Conservation (phyloP, 78 protist species). For the Planoprotostelium fungivorum region DNA sequence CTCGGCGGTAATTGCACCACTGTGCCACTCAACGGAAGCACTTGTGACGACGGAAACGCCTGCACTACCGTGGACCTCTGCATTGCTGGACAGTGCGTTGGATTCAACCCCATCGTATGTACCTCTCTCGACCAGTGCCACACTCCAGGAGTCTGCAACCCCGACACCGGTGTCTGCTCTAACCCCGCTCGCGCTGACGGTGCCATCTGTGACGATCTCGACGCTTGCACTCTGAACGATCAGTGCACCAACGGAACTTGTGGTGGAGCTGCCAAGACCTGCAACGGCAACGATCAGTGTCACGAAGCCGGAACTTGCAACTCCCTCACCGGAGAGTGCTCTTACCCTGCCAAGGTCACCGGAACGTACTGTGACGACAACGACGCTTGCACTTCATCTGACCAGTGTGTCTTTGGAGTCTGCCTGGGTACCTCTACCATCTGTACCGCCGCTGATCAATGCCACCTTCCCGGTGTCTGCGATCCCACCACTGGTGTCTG, state of each 20-base stretch:
- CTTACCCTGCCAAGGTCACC: background rate
- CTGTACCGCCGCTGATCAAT: background rate
- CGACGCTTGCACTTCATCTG: background rate
- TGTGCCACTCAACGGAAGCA: background rate
- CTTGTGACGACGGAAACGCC: constrained; percentile 16
- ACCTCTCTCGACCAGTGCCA: background rate
- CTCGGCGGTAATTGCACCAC: background rate
- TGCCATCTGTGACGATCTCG: background rate
- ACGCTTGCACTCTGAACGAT: background rate
- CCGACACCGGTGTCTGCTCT: background rate
- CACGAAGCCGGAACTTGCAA: background rate
- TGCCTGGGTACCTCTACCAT: background rate
- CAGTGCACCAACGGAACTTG: background rate
- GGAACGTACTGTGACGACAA: background rate
- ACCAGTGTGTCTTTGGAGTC: background rate
- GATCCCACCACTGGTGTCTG: background rate
- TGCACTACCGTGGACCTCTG: constrained; percentile 1
- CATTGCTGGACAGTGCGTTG: background rate
- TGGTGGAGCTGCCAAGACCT: background rate
- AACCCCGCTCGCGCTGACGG: background rate
- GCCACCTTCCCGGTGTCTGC: background rate
- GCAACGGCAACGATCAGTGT: background rate
- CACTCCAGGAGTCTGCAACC: background rate
- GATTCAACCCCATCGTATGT: constrained; percentile 3
- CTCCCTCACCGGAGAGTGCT: background rate